These are phyloP conservation scores for Ustilago loliicola DNA, from an alignment of 1,284 basidiomycete genomes.

Conservation along the genomic window DNA sequence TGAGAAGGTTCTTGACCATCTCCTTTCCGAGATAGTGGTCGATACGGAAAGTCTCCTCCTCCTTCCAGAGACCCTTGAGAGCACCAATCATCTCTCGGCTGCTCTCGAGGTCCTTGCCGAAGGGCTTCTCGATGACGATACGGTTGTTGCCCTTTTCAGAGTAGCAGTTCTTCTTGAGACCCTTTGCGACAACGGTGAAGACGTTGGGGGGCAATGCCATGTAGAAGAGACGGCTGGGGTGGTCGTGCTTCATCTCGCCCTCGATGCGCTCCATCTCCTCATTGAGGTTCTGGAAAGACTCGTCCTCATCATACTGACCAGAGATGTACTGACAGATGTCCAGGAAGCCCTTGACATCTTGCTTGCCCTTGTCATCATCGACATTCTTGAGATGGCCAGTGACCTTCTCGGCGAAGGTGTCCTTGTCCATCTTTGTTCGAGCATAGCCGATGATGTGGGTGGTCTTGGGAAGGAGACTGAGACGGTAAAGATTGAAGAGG, in stretches of 20 bases:
- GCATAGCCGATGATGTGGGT: constrained; percentile 71
- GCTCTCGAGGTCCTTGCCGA: constrained; percentile 68
- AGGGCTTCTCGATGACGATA: constrained; percentile 69
- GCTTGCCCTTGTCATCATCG: constrained; percentile 56
- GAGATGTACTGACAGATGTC: constrained; percentile 65
- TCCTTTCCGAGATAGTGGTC: constrained; percentile 71
- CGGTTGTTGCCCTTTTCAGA: constrained; percentile 63
- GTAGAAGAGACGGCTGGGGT: constrained; percentile 68
- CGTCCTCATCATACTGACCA: constrained; percentile 68
- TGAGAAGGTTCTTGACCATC: constrained; percentile 70
- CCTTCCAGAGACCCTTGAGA: constrained; percentile 69
- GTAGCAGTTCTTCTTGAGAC: constrained; percentile 68
- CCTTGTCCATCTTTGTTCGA: constrained; percentile 69
- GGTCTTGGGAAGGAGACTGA: constrained; percentile 61
- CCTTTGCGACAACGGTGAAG: constrained; percentile 67
- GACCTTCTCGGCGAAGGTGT: constrained; percentile 67
- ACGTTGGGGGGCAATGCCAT: constrained; percentile 69
- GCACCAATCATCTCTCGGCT: constrained; percentile 67
- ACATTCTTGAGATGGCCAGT: constrained; percentile 56
- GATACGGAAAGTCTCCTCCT: constrained; percentile 70
- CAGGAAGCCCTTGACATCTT: constrained; percentile 60
- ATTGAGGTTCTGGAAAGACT: constrained; percentile 63
- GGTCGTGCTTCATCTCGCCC: constrained; percentile 38
- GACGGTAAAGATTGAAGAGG: constrained; percentile 65
- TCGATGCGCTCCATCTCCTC: constrained; percentile 62